Evolutionary conservation across 352 stramenopile genomes (phyloP).

Genomic region (Globisporangium camurandrum): DNA sequence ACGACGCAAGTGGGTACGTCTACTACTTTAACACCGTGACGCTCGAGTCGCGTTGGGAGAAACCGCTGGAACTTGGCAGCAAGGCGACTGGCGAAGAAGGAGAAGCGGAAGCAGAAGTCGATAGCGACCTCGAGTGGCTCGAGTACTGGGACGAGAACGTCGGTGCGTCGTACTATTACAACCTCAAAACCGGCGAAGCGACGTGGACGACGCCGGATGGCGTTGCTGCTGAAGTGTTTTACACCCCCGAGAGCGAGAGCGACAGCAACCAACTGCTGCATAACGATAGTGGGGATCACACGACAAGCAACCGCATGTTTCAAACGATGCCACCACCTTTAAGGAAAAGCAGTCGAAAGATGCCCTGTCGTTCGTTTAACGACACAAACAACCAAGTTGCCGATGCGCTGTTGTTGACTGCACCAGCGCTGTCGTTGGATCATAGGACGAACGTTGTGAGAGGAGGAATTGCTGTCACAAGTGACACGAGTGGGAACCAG

Average conservation of each 20-base stretch:
- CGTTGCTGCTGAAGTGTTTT: constrained; percentile 1
- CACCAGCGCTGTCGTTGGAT: not conserved
- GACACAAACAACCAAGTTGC: not conserved
- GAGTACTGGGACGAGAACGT: constrained; percentile 73
- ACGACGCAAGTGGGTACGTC: constrained; percentile 49
- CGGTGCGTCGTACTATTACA: constrained; percentile 61
- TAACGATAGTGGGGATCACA: not conserved
- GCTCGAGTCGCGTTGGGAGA: constrained; percentile 43
- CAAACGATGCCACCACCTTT: constrained; percentile 14
- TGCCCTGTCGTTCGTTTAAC: not conserved
- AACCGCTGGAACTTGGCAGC: not conserved
- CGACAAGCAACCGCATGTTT: not conserved
- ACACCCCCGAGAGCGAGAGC: not conserved
- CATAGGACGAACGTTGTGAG: too few species aligned
- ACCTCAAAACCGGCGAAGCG: constrained; percentile 51
- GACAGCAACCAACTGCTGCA: not conserved
- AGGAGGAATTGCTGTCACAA: not conserved
- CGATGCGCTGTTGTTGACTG: constrained; percentile 13
- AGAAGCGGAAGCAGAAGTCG: constrained; percentile 1
- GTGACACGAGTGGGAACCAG: not conserved
- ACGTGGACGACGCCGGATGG: constrained; percentile 49
- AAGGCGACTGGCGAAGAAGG: too few species aligned
- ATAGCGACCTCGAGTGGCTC: constrained; percentile 37
- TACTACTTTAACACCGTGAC: constrained; percentile 68
- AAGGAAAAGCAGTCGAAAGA: constrained; percentile 6